Percentiles rank a stretch among this genome's conserved stretches.
Evolutionary conservation across 2,329 filamentous ascomycete genomes (phyloP).

Genomic region (Stachybotrys echinatus): DNA sequence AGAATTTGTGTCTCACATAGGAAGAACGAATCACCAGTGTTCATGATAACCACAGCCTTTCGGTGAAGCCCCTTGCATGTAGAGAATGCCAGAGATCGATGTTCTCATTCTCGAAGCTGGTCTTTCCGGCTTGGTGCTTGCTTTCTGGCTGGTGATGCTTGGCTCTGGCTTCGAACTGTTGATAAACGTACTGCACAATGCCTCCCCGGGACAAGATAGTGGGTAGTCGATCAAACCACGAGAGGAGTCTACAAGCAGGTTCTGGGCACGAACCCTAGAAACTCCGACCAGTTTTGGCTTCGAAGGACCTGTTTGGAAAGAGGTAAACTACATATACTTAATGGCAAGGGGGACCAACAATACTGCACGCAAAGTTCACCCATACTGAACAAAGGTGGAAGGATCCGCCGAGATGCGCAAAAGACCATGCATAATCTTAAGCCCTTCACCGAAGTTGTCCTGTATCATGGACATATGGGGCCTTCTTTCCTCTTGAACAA

Average conservation of each 20-base stretch:
- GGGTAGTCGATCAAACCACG: not conserved
- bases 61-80: too few species aligned
- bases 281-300: constrained; percentile 71
- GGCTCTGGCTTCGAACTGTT: constrained; percentile 37
- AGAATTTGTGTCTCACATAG: too few species aligned
- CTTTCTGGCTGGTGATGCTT: constrained; percentile 34
- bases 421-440: constrained; percentile 57
- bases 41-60: too few species aligned
- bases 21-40: too few species aligned
- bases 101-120: constrained; percentile 36
- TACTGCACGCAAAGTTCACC: too few species aligned
- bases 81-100: constrained; percentile 6
- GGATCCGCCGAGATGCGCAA: constrained; percentile 52
- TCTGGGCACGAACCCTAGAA: constrained; percentile 62
- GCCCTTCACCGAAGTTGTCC: constrained; percentile 58
- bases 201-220: constrained; percentile 30
- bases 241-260: constrained; percentile 9
- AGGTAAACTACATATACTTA: constrained; percentile 65
- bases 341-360: too few species aligned
- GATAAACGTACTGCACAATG: constrained; percentile 35
- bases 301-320: constrained; percentile 57
- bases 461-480: constrained; percentile 70
- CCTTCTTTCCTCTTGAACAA: constrained; percentile 59
- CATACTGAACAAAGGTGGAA: too few species aligned
- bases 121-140: constrained; percentile 36